Conservation (phyloP, 2,329 filamentous ascomycete genomes). For the Aspergillus pseudoviridinutans region DNA sequence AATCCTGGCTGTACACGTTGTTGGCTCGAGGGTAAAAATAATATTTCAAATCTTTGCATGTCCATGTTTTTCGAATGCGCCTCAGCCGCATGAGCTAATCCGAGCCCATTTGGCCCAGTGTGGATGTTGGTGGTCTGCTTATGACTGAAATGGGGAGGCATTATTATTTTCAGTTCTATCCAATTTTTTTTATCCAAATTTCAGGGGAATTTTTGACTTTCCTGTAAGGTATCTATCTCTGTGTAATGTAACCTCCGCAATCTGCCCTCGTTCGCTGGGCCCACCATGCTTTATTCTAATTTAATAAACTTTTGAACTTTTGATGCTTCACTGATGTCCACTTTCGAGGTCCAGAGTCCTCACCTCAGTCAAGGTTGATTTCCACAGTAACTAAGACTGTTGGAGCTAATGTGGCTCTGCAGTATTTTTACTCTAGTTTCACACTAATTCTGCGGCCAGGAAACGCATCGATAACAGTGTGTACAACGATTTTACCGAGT, state of each 20-base stretch:
- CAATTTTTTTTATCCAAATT: neutral
- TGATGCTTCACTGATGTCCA: neutral
- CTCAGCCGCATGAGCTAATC: slow-evolving; percentile 16
- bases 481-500: neutral
- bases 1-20: neutral
- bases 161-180: neutral
- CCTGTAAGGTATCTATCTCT: neutral
- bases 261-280: neutral
- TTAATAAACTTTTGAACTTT: neutral
- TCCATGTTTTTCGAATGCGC: slow-evolving; percentile 9
- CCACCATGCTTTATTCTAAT: neutral
- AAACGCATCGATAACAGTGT: neutral
- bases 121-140: slow-evolving; percentile 1
- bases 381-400: neutral
- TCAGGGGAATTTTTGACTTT: neutral
- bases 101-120: neutral
- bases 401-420: neutral
- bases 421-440: neutral
- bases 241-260: neutral
- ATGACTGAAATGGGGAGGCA: neutral
- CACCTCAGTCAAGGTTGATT: neutral
- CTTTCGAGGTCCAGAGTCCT: too few species aligned
- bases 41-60: neutral
- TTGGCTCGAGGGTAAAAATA: neutral
- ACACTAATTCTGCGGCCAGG: neutral